Conservation (phyloP, 2,329 filamentous ascomycete species). For the Niveomyces coronatus region DNA sequence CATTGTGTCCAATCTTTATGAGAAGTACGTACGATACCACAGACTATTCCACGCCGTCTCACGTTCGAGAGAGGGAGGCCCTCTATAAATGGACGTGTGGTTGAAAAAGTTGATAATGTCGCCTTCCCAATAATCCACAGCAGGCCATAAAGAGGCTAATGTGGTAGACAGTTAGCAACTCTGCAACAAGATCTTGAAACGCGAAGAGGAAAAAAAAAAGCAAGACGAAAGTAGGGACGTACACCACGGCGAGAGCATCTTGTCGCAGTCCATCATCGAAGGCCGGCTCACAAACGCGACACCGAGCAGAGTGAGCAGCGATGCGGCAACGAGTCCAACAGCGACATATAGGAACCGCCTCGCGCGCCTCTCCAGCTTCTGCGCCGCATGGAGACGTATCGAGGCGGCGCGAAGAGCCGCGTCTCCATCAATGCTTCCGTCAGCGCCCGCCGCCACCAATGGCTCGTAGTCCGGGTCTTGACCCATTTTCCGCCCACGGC, state of each 20-base stretch:
- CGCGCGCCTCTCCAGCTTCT: conserved; percentile 4
- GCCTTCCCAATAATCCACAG: conserved; percentile 6
- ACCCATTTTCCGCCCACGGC: conserved; percentile 1
- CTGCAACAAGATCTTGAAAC: too few relatives aligned
- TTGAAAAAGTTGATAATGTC: conserved; percentile 10
- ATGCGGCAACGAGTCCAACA: not conserved
- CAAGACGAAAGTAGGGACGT: not conserved
- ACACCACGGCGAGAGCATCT: conserved; percentile 8
- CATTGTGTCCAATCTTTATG: not conserved
- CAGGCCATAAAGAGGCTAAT: conserved; percentile 8
- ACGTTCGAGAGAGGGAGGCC: conserved; percentile 8
- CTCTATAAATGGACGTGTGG: conserved; percentile 11
- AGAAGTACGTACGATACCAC: conserved; percentile 7
- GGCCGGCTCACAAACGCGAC: conserved; percentile 1
- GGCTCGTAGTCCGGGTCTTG: conserved; percentile 3
- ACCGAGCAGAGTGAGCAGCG: conserved; percentile 4
- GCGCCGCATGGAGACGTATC: conserved; percentile 2
- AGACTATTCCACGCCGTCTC: conserved; percentile 10
- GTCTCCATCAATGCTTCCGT: not conserved
- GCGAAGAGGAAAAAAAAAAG: not conserved
- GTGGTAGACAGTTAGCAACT: too few relatives aligned
- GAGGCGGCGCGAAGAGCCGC: not conserved
- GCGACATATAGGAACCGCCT: conserved; percentile 1
- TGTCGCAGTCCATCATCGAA: conserved; percentile 7
- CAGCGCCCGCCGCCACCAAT: not conserved